Evolutionary conservation across 177 flowering plant species (phyloP).

Genomic region (Telopea speciosissima): DNA sequence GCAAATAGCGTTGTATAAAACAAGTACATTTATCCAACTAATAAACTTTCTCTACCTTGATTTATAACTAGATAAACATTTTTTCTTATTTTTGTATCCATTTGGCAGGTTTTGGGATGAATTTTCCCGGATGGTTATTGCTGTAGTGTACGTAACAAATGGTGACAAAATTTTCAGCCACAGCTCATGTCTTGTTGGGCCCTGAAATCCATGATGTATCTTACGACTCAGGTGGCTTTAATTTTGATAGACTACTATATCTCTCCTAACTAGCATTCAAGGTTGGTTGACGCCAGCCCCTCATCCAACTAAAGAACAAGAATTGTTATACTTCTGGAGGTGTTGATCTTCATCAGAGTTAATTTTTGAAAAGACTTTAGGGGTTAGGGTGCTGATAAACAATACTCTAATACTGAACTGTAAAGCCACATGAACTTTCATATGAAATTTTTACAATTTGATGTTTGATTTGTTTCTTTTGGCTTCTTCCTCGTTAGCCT

Average conservation of each 20-base stretch:
- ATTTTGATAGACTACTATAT: not conserved
- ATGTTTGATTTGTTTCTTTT: not conserved
- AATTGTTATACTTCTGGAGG: not conserved
- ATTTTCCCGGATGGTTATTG: not conserved
- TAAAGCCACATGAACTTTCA: not conserved
- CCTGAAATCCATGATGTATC: not conserved
- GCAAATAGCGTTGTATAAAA: no score
- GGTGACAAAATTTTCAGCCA: not conserved
- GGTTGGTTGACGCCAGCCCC: not conserved
- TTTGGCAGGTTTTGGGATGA: conserved; percentile 4
- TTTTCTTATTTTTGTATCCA: not conserved
- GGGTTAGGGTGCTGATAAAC: not conserved
- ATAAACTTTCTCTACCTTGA: no score
- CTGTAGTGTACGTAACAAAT: not conserved
- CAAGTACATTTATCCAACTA: no score
- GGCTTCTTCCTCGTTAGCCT: not conserved
- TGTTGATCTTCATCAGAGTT: not conserved
- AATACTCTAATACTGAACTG: not conserved
- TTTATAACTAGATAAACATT: not conserved
- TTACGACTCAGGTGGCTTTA: not conserved
- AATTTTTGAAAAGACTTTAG: not conserved
- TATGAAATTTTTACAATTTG: not conserved
- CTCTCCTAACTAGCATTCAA: conserved; percentile 3
- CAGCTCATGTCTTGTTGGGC: not conserved
- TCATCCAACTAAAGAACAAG: not conserved